Evolutionary conservation across 1,284 basidiomycete genomes (phyloP).

Genomic region (Naganishia cerealis): DNA sequence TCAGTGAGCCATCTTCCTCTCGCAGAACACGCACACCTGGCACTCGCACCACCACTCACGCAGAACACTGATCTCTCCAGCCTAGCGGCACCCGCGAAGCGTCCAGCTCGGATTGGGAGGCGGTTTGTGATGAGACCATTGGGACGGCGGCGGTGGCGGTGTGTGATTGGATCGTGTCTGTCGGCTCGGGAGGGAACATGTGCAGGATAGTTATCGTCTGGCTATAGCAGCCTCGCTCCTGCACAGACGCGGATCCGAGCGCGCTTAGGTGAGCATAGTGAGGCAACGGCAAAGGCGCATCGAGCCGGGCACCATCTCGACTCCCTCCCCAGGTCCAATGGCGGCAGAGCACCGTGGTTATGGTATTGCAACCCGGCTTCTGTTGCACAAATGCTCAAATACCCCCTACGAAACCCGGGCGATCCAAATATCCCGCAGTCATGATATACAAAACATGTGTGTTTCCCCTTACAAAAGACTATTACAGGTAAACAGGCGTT

Average conservation of each 20-base stretch:
- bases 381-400: no score
- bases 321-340: no score
- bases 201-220: no score
- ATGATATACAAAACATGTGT: background rate
- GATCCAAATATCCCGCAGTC: background rate
- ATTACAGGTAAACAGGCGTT: background rate
- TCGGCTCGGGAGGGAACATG: background rate
- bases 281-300: background rate
- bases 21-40: background rate
- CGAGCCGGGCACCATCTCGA: no score
- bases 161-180: background rate
- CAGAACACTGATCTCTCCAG: conserved; percentile 87
- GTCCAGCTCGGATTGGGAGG: conserved; percentile 80
- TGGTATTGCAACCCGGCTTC: no score
- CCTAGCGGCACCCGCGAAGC: conserved; percentile 71
- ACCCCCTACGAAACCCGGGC: background rate
- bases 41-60: conserved; percentile 61
- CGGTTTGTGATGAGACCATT: conserved; percentile 72
- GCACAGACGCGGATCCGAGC: background rate
- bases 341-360: no score
- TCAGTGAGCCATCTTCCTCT: background rate
- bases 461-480: background rate
- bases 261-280: background rate
- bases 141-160: conserved; percentile 15
- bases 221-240: background rate